Evolutionary conservation across 1,139 yeast genomes (phyloP).

Genomic region (Torulaspora globosa): DNA sequence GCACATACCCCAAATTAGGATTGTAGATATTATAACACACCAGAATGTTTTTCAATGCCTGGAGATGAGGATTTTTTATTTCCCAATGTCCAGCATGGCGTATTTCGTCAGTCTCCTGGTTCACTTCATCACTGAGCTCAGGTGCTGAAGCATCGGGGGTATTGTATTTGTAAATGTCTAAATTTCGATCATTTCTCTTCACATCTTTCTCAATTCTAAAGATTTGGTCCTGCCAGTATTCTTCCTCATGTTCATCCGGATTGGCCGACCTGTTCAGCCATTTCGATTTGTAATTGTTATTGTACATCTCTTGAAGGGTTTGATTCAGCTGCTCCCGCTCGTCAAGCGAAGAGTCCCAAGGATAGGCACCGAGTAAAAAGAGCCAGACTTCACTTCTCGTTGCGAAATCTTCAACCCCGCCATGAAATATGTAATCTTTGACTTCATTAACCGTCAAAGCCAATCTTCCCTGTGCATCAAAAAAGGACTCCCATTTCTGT

Average conservation of each 20-base stretch:
- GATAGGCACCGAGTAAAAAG: constrained; percentile 73
- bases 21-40: constrained; percentile 84
- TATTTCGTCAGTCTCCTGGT: constrained; percentile 49
- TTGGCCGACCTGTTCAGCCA: constrained; percentile 35
- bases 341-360: constrained; percentile 76
- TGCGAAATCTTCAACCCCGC: constrained; percentile 59
- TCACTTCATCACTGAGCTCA: constrained; percentile 29
- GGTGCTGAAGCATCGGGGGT: constrained; percentile 36
- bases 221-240: constrained; percentile 84
- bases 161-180: constrained; percentile 57
- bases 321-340: constrained; percentile 60
- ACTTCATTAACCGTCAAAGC: constrained; percentile 71
- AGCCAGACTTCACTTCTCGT: constrained; percentile 80
- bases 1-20: constrained; percentile 84
- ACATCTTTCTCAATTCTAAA: constrained; percentile 91
- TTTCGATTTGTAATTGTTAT: constrained; percentile 65
- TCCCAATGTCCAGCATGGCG: constrained; percentile 52
- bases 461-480: constrained; percentile 74
- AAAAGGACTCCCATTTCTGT: constrained; percentile 82
- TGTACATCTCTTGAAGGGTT: constrained; percentile 61
- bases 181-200: constrained; percentile 80
- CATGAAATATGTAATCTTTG: constrained; percentile 80
- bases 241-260: constrained; percentile 55
- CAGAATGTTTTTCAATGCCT: constrained; percentile 69
- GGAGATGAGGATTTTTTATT: constrained; percentile 64